Percentiles rank a stretch among this genome's conserved stretches.
These are phyloP conservation scores for Hanseniaspora hatyaiensis DNA, from an alignment of 805 yeast species.

Conservation along the genomic window DNA sequence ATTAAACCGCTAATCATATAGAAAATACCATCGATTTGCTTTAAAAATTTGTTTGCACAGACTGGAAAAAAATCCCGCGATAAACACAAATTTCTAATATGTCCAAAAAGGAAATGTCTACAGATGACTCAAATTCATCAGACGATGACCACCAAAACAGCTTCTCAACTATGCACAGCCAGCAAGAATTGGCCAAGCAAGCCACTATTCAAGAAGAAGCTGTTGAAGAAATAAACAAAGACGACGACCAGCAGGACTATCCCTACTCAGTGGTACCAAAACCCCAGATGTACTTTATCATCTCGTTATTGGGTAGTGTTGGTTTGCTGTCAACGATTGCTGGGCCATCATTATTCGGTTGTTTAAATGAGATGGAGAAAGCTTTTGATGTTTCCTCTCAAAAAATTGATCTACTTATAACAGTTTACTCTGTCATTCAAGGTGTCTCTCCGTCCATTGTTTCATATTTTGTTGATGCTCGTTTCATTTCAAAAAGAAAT, in stretches of 20 bases:
- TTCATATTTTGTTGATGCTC: constrained; percentile 54
- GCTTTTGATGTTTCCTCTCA: constrained; percentile 47
- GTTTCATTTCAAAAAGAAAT: constrained; percentile 55
- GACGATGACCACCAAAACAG: background rate
- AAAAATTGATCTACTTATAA: constrained; percentile 57
- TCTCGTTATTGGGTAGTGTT: constrained; percentile 33
- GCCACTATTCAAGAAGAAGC: constrained; percentile 1
- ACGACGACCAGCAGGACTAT: constrained; percentile 12
- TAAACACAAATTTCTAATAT: no score
- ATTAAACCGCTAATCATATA: no score
- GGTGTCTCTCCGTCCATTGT: constrained; percentile 63
- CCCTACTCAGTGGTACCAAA: constrained; percentile 38
- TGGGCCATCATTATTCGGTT: constrained; percentile 72
- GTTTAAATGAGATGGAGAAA: constrained; percentile 45
- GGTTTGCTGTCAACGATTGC: constrained; percentile 63
- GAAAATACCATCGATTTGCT: no score
- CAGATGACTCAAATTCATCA: background rate
- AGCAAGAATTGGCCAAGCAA: background rate
- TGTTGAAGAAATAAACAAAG: background rate
- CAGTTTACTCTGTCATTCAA: constrained; percentile 64
- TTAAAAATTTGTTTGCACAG: no score
- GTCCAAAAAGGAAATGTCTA: background rate
- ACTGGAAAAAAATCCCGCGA: no score
- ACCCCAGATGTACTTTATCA: constrained; percentile 34
- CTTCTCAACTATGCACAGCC: background rate